Base-by-base conservation (phyloP, 192 early-diverging fungal species). In the Coemansia guatemalensis region DNA sequence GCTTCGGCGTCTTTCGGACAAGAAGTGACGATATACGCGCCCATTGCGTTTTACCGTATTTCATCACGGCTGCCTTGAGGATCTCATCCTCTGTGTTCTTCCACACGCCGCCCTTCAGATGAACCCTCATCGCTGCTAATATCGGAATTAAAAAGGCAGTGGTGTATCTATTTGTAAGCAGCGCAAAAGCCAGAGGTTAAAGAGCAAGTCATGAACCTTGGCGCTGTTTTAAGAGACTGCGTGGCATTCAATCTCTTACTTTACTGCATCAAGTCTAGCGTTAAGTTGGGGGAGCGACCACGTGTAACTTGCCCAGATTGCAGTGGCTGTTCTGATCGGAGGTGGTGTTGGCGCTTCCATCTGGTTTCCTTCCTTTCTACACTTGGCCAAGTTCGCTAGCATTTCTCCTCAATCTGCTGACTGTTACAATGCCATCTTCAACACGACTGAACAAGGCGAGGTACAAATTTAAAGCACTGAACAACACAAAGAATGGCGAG, bases 21-120 rank as follows among this genome's bases (percentile, higher is more conserved):
- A 99, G 83, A 27, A 99, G 84, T 6, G 95, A 98, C 52, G 96
- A 95, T 55, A 99, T 97, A 62, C 95, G 91, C 2, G 95, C 91
- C 97, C 97, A 99, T 69, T 98, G 97, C 78, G 97, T 99, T 74
- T 97, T 98, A 68, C 97, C 97, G 68, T 98, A 99, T 71, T 97
- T 99, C 85, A 95, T 96, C 12, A 97, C 95, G 9, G 95, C 95
- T 27, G 91, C 96, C 84, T 95, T 96, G 68, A 97, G 88, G 69
- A 95, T 92, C 78, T 97, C 94, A 86, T 98, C 97, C 84, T 99
- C 97, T 27, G 95, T 96, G 84, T 99, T 99, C 71, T 96, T 97
- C 97, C 97, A 99, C 65, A 96, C 92, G 48, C 97, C 96, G 39
- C 97, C 97, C 65, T 79, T 79, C 50, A 79, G 39, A 41, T 79